A percentile compares a stretch with the other conserved stretches of the same genome.
These are phyloP conservation scores for Paraglomus brasilianum DNA, from an alignment of 192 early-diverging fungal genomes.

Conservation along the genomic window DNA sequence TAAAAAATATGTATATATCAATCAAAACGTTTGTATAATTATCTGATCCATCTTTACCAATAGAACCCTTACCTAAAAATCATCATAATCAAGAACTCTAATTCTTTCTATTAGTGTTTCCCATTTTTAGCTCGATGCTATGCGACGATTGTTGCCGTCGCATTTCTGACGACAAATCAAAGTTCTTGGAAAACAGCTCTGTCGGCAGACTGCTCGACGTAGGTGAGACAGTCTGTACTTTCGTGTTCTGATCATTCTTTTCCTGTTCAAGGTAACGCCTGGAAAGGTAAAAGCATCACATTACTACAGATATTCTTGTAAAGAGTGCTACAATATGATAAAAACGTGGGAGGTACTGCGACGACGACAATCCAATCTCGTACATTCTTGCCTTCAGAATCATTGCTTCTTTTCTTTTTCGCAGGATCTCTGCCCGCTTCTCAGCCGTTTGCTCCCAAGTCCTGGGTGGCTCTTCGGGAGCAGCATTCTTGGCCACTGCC, in stretches of 20 bases:
- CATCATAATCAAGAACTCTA: too few relatives aligned
- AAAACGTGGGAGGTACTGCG: neutral
- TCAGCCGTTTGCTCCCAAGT: conserved; percentile 61
- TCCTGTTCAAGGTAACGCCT: conserved; percentile 9
- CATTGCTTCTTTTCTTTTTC: conserved; percentile 69
- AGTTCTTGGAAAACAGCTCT: too few relatives aligned
- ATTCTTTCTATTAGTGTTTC: too few relatives aligned
- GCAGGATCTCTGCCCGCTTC: conserved; percentile 60
- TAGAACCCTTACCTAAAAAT: too few relatives aligned
- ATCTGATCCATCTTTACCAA: too few relatives aligned
- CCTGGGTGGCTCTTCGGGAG: conserved; percentile 52
- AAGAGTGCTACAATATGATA: neutral
- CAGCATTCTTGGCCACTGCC: conserved; percentile 33
- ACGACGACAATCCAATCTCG: conserved; percentile 16
- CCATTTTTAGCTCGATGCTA: too few relatives aligned
- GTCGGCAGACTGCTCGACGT: too few relatives aligned
- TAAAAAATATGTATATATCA: too few relatives aligned
- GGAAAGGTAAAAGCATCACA: neutral
- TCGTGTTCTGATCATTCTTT: neutral
- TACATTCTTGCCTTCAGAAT: conserved; percentile 69
- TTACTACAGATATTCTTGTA: neutral
- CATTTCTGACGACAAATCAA: too few relatives aligned
- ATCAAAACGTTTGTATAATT: too few relatives aligned
- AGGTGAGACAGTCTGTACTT: too few relatives aligned
- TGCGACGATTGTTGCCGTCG: too few relatives aligned